Base-by-base conservation (phyloP, 2,329 filamentous ascomycete species). In the Hypoxylon sp. region DNA sequence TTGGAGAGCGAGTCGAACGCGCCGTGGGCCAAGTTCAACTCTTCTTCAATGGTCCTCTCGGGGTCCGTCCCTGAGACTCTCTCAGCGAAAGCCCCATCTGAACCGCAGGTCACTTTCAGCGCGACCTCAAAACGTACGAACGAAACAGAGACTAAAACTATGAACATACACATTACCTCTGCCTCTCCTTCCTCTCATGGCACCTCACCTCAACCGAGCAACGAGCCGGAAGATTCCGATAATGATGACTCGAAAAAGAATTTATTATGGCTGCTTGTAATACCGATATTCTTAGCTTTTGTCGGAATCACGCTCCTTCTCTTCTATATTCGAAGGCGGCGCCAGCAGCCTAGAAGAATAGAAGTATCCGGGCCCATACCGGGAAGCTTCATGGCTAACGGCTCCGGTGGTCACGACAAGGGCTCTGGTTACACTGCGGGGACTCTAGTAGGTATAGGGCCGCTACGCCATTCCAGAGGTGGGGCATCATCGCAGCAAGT, bases 21-120 rank as follows among this genome's bases (percentile, higher is more conserved):
- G 16, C 68, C 76, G 6, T 79, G 77, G 77, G 60, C 78, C n/a
- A 69, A 61, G 7, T 75, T 78, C 32, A 73, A 78, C 48, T 56
- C 71, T 16, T 69, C 70, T 2, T 69, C 64, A 1, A 43, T 73
- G 50, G 52, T 67, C 9, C 65, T 77, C 8, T 75, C 73, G 3
- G 76, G 76, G 7, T 70, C 68, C 8, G 72, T 67, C 27, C 75
- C 75, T 3, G 48, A 70, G 27, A 45, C 51, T 7, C 39, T 48
- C 5, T 23, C 55, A 3, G 48, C 45, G 4, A 60, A 63, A 12
- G 61, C 65, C 25, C 60, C 43, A 2, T 52, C 59, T 2, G 57
- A 65, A 16, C 65, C 70, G 16, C 61, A 47, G 2, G 14, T 77
- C 3, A 45, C 45, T n/a, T 65, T 78, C 55, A 70, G 65, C 7